Conservation (phyloP, 202 grass and related monocot genomes). For the Panicum virgatum region DNA sequence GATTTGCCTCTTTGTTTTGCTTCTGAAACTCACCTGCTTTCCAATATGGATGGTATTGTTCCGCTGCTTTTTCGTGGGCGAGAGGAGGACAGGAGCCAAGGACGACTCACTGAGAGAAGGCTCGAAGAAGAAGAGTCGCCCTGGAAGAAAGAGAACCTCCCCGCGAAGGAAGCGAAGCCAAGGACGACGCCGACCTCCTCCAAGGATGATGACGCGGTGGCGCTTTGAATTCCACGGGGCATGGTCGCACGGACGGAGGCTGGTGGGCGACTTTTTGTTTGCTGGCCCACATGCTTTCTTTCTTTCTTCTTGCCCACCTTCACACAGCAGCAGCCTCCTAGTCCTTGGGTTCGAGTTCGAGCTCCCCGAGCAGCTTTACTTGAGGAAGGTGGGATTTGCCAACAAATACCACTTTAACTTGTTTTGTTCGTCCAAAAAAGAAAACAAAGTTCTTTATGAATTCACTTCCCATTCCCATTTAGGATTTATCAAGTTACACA, state of each 20-base stretch:
- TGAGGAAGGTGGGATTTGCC: background rate
- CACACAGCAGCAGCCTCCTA: too few species aligned
- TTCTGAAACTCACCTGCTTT: background rate
- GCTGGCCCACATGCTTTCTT: background rate
- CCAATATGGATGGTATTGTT: too few species aligned
- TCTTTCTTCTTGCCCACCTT: background rate
- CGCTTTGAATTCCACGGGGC: background rate
- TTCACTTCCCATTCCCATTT: background rate
- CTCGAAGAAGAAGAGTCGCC: constrained; percentile 1
- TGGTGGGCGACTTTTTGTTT: background rate
- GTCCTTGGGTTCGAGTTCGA: too few species aligned
- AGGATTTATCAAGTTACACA: constrained; percentile 1
- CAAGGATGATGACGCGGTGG: background rate
- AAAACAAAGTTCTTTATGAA: background rate
- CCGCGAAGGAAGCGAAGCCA: background rate
- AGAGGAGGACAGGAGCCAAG: background rate
- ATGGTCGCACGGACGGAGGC: too few species aligned
- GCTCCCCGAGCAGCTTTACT: background rate
- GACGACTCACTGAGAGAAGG: background rate
- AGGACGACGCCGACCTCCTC: background rate
- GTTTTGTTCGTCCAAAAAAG: background rate
- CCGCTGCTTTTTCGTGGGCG: too few species aligned
- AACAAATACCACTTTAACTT: background rate
- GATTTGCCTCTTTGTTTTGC: too few species aligned
- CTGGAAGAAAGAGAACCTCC: background rate